phyloP scores from a whole-genome alignment of 768 basidiomycete species.

The Tubosaeta brunneosetosa region DNA sequence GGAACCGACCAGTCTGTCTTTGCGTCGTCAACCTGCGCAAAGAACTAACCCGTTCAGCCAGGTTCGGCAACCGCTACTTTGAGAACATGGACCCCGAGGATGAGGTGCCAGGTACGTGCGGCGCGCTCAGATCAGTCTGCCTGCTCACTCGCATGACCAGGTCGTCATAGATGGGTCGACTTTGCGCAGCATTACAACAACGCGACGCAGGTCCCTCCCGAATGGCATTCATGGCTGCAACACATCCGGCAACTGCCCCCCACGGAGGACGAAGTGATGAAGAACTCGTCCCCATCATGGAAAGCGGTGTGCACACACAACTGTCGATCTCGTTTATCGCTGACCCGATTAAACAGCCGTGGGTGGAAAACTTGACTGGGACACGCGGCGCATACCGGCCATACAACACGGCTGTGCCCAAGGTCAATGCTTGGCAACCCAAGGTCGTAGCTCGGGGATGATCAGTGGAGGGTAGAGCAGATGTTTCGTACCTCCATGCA shows the following conservation, averaged over 20 bases:
- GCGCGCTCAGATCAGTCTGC: not conserved
- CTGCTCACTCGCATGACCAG: slow-evolving; percentile 34
- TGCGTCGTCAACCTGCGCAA: not conserved
- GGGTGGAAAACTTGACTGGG: slow-evolving; percentile 86
- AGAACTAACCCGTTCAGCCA: slow-evolving; percentile 27
- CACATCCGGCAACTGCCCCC: slow-evolving; percentile 88
- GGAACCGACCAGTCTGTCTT: slow-evolving; percentile 78
- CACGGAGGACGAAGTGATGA: slow-evolving; percentile 65
- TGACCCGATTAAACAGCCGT: slow-evolving; percentile 48
- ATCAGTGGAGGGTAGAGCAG: not conserved
- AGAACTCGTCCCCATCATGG: slow-evolving; percentile 72
- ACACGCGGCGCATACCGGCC: slow-evolving; percentile 86
- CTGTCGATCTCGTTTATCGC: not conserved
- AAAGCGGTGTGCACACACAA: slow-evolving; percentile 58
- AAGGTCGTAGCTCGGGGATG: slow-evolving; percentile 51
- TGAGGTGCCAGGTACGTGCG: slow-evolving; percentile 74
- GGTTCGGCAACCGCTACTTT: slow-evolving; percentile 92
- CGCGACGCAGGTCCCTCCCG: slow-evolving; percentile 89
- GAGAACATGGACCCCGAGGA: slow-evolving; percentile 87
- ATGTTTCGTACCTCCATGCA: too few species aligned
- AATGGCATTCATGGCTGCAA: slow-evolving; percentile 95
- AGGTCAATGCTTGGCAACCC: slow-evolving; percentile 81
- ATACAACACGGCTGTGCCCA: slow-evolving; percentile 84
- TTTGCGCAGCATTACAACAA: slow-evolving; percentile 87
- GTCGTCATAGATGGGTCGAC: slow-evolving; percentile 97